Percentiles rank a stretch among this genome's conserved stretches.
phyloP scores from a whole-genome alignment of 345 rosid genomes.

The Stellera chamaejasme region DNA sequence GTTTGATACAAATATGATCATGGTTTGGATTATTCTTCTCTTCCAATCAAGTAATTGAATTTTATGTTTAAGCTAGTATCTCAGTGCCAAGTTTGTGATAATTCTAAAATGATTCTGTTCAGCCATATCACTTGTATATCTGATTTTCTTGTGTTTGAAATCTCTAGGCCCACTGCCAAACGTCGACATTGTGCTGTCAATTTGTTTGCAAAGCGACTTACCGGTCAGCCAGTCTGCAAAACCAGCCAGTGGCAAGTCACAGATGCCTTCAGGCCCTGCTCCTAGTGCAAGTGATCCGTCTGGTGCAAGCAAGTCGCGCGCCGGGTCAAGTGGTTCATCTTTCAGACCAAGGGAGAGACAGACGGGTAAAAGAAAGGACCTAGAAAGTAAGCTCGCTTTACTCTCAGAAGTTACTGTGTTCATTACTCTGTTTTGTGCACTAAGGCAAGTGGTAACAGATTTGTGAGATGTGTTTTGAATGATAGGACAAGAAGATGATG shows the following conservation, averaged over 20 bases:
- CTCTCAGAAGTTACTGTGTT: neutral
- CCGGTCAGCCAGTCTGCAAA: conserved; percentile 39
- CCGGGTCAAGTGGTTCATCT: conserved; percentile 40
- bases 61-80: too few species aligned
- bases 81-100: too few species aligned
- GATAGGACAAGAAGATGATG: conserved; percentile 74
- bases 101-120: too few species aligned
- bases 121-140: too few species aligned
- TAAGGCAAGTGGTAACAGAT: too few species aligned
- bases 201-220: conserved; percentile 76
- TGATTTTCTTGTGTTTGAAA: neutral
- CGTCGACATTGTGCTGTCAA: conserved; percentile 73
- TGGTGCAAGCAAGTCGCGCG: conserved; percentile 54
- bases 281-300: conserved; percentile 57
- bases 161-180: conserved; percentile 72
- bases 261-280: conserved; percentile 31
- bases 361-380: conserved; percentile 57
- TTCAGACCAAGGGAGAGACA: conserved; percentile 61
- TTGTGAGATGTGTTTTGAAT: neutral
- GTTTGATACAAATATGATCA: too few species aligned
- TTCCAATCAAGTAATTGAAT: too few species aligned
- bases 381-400: conserved; percentile 31
- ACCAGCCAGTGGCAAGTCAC: conserved; percentile 23
- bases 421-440: neutral
- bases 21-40: too few species aligned